phyloP scores from a whole-genome alignment of 106 monocot genomes.

The Amphibolis antarctica region DNA sequence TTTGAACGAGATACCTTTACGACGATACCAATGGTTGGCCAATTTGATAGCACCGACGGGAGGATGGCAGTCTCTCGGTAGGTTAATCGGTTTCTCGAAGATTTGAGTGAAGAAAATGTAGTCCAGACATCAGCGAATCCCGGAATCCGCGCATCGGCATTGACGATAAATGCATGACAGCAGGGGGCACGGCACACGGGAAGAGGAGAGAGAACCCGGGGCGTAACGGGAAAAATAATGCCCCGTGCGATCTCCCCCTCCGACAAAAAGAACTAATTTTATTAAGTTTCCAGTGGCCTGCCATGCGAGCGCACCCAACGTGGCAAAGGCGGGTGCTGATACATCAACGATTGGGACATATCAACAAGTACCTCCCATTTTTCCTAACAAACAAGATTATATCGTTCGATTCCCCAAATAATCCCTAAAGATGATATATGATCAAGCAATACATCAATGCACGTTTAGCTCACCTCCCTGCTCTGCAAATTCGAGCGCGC shows the following conservation, averaged over 20 bases:
- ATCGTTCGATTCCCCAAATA: not conserved
- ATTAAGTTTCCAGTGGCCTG: conserved; percentile 7
- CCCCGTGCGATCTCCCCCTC: not conserved
- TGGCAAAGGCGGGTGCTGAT: conserved; percentile 10
- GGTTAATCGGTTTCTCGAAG: too few relatives aligned
- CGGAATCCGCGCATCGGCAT: too few relatives aligned
- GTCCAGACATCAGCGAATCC: too few relatives aligned
- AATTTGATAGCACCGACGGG: too few relatives aligned
- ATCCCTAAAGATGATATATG: not conserved
- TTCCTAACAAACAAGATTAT: not conserved
- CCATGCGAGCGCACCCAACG: conserved; percentile 22
- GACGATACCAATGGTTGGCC: too few relatives aligned
- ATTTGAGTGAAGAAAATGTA: too few relatives aligned
- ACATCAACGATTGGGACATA: not conserved
- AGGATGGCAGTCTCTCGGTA: too few relatives aligned
- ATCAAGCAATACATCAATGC: too few relatives aligned
- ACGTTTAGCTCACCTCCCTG: too few relatives aligned
- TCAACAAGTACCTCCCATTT: not conserved
- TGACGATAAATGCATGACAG: not conserved
- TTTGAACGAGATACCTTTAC: too few relatives aligned
- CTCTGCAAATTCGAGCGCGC: too few relatives aligned
- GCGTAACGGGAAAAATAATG: not conserved
- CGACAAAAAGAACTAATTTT: not conserved
- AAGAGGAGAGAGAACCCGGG: not conserved
- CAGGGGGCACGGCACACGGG: not conserved